A percentile compares a stretch with the other conserved stretches of the same genome.
Conservation (phyloP, 83 land plant species). For the Thuja plicata region DNA sequence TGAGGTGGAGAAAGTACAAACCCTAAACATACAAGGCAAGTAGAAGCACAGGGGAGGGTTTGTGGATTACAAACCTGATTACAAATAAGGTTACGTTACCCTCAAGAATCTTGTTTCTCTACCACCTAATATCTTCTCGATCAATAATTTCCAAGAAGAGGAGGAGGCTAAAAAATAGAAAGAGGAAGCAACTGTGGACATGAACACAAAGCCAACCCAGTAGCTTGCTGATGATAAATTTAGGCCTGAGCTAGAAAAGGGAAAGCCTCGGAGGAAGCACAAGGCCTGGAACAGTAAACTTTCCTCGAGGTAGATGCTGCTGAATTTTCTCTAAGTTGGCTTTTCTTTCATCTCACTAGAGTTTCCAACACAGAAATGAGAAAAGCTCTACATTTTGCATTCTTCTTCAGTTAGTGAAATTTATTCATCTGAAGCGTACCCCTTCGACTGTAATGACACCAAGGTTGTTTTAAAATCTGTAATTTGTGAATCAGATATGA, state of each 20-base stretch:
- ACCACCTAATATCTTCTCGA: slow-evolving; percentile 57
- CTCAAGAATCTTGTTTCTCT: slow-evolving; percentile 60
- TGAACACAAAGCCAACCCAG: neutral
- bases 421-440: too few relatives aligned
- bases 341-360: neutral
- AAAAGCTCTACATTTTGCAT: too few relatives aligned
- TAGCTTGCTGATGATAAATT: neutral
- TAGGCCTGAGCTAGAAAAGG: neutral
- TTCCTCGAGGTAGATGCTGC: neutral
- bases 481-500: neutral
- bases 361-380: neutral
- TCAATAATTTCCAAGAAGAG: slow-evolving; percentile 48
- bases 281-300: slow-evolving; percentile 4
- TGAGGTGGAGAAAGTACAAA: slow-evolving; percentile 76
- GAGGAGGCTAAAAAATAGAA: slow-evolving; percentile 12
- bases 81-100: slow-evolving; percentile 89
- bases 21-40: slow-evolving; percentile 91
- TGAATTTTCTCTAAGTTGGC: neutral
- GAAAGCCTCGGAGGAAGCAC: neutral
- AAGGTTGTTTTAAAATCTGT: neutral
- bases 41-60: slow-evolving; percentile 64
- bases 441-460: neutral
- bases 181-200: slow-evolving; percentile 4
- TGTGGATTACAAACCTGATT: slow-evolving; percentile 65
- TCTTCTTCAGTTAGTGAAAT: too few relatives aligned